Evolutionary conservation across 2,329 filamentous ascomycete genomes (phyloP).

Genomic region (Aspergillaceae sp.): DNA sequence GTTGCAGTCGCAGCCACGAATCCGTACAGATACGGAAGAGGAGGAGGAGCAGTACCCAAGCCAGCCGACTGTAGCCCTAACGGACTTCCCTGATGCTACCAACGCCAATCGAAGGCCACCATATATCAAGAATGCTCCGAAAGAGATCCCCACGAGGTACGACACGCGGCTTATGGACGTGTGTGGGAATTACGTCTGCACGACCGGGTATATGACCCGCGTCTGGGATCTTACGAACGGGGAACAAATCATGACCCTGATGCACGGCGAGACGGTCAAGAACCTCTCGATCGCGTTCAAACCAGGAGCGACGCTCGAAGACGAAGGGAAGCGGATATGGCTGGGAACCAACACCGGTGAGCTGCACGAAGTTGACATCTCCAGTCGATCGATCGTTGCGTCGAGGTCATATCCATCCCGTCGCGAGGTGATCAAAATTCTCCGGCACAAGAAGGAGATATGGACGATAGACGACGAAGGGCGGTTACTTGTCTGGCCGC

Average conservation of each 20-base stretch:
- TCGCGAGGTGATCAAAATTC: slow-evolving; percentile 73
- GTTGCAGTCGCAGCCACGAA: slow-evolving; percentile 1
- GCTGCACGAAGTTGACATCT: slow-evolving; percentile 78
- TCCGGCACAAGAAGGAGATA: slow-evolving; percentile 76
- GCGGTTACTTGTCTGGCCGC: slow-evolving; percentile 76
- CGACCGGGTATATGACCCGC: slow-evolving; percentile 74
- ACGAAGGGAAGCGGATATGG: slow-evolving; percentile 79
- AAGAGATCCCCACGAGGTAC: slow-evolving; percentile 73
- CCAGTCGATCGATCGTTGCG: slow-evolving; percentile 59
- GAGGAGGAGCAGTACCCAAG: slow-evolving; percentile 42
- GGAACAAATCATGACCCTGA: slow-evolving; percentile 68
- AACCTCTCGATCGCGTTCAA: slow-evolving; percentile 79
- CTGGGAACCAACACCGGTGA: slow-evolving; percentile 84
- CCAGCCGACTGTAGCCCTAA: slow-evolving; percentile 45
- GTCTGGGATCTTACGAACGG: slow-evolving; percentile 82
- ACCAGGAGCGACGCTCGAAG: slow-evolving; percentile 64
- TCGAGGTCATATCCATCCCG: slow-evolving; percentile 68
- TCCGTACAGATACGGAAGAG: slow-evolving; percentile 41
- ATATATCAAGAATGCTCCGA: slow-evolving; percentile 59
- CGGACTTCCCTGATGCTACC: slow-evolving; percentile 74
- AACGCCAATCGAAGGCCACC: slow-evolving; percentile 79
- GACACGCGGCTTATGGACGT: slow-evolving; percentile 81
- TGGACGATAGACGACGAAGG: slow-evolving; percentile 93
- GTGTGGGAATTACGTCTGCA: slow-evolving; percentile 79
- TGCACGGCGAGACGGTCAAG: slow-evolving; percentile 77